Conservation (phyloP, 805 yeast species). For the Saccharomycopsis babjevae region DNA sequence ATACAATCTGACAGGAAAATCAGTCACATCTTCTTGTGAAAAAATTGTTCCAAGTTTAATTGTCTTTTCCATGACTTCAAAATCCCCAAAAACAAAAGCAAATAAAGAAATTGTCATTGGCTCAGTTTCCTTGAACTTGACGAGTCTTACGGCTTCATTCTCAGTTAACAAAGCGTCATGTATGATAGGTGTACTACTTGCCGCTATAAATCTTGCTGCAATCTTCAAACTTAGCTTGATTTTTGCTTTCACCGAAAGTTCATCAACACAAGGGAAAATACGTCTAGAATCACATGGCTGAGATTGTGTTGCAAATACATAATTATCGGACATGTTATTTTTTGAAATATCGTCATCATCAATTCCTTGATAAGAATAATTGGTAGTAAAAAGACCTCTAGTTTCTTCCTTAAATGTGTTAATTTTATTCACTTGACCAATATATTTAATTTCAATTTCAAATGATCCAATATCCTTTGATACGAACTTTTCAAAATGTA, state of each 20-base stretch:
- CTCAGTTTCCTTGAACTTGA: slow-evolving; percentile 43
- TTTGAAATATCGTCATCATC: slow-evolving; percentile 22
- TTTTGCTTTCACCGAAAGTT: slow-evolving; percentile 43
- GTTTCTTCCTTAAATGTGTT: slow-evolving; percentile 48
- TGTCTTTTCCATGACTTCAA: slow-evolving; percentile 39
- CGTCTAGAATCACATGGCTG: slow-evolving; percentile 57
- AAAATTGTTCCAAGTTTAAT: slow-evolving; percentile 21
- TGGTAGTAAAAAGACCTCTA: slow-evolving; percentile 58
- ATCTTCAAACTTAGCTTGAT: slow-evolving; percentile 42
- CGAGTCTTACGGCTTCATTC: slow-evolving; percentile 24
- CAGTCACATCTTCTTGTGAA: not conserved
- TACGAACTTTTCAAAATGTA: slow-evolving; percentile 23
- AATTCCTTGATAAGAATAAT: slow-evolving; percentile 29
- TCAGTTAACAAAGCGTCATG: slow-evolving; percentile 23
- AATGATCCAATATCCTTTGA: slow-evolving; percentile 20
- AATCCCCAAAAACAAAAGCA: slow-evolving; percentile 60
- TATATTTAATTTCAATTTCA: slow-evolving; percentile 28
- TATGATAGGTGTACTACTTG: slow-evolving; percentile 38
- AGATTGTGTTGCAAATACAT: slow-evolving; percentile 56
- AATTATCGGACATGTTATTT: slow-evolving; percentile 32
- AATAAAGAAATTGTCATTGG: slow-evolving; percentile 54
- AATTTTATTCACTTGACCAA: slow-evolving; percentile 43
- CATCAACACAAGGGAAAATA: slow-evolving; percentile 65
- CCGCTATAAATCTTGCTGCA: slow-evolving; percentile 33
- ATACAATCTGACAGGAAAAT: slow-evolving; percentile 41